Percentiles rank a stretch among this genome's conserved stretches.
phyloP scores from a whole-genome alignment of 257 asterid species.

The Agastache rugosa region DNA sequence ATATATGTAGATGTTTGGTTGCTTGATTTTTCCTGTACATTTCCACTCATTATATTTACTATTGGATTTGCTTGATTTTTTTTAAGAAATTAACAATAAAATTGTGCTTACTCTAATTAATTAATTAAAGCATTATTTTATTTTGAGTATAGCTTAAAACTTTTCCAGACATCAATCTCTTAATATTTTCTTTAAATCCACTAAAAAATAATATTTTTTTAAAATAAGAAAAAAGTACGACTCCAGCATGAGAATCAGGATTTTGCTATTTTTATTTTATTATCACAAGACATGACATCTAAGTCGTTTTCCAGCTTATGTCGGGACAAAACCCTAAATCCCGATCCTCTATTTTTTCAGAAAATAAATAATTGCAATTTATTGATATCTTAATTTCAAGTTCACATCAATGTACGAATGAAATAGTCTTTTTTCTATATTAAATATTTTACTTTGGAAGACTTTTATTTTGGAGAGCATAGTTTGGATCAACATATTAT shows the following conservation, averaged over 20 bases:
- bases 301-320: constrained; percentile 41
- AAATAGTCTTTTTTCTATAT: background rate
- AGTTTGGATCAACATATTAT: background rate
- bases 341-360: constrained; percentile 16
- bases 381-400: background rate
- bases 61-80: background rate
- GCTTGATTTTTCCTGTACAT: constrained; percentile 11
- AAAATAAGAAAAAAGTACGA: constrained; percentile 42
- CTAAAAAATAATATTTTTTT: background rate
- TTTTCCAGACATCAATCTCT: constrained; percentile 21
- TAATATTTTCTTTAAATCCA: background rate
- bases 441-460: background rate
- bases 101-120: constrained; percentile 17
- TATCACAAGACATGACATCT: constrained; percentile 36
- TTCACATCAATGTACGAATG: constrained; percentile 10
- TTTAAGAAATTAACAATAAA: background rate
- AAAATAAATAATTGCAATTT: background rate
- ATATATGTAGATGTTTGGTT: constrained; percentile 12
- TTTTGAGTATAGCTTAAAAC: constrained; percentile 12
- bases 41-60: constrained; percentile 11
- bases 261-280: constrained; percentile 29
- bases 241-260: constrained; percentile 43
- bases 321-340: constrained; percentile 38
- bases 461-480: background rate
- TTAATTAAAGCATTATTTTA: background rate